Evolutionary conservation across 371 early-diverging fungal genomes (phyloP), one percentile per base, ranked within the genome.

Genomic region (Apophysomyces elegans): DNA sequence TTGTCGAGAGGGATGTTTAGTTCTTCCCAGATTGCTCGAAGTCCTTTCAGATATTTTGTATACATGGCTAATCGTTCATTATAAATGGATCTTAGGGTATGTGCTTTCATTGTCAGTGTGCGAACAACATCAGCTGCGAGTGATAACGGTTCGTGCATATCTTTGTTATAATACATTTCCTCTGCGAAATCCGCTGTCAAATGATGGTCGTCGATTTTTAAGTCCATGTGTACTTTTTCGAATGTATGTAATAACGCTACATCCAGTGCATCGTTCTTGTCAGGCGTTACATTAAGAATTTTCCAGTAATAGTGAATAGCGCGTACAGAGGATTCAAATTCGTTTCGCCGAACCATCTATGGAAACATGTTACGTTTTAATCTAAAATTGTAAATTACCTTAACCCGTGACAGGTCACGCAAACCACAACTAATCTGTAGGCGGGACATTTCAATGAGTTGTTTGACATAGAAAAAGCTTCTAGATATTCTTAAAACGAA

Each of bases 281-380:
- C 46, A 9, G 66, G 63, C 9, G 45, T 18, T 1, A 68, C 39
- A 18, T 38, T 65, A 16, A 72, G 39, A 12, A 68, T 18, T 4
- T 57, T 72, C 72, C 72, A 72, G 37, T 62, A 72, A 58, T 56
- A 72, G 38, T 72, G 72, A 4, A 72, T 72, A 5, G 58, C 43
- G 18, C 63, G 65, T 21, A 62, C 60, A 36, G 58, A 39, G 12
- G 32, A 35, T 44, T 72, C 72, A 39, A 72, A 72, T 58, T 37
- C 64, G 26, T 59, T 37, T 18, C 54, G 64, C 8, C 59, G 64
- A 11, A 9, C 18, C 8, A 50, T 56, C 71, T 71, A 59, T 43
- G 54, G 54, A 50, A 50, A 50, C 21, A 21, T 50, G 54, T 50
- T 50, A 50, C 54, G 21, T 21, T 50, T 9, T 21, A 50, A 50